Percentiles rank a stretch among this genome's conserved stretches.
Evolutionary conservation across 768 basidiomycete genomes (phyloP).

Genomic region (Macrolepiota dolichaula): DNA sequence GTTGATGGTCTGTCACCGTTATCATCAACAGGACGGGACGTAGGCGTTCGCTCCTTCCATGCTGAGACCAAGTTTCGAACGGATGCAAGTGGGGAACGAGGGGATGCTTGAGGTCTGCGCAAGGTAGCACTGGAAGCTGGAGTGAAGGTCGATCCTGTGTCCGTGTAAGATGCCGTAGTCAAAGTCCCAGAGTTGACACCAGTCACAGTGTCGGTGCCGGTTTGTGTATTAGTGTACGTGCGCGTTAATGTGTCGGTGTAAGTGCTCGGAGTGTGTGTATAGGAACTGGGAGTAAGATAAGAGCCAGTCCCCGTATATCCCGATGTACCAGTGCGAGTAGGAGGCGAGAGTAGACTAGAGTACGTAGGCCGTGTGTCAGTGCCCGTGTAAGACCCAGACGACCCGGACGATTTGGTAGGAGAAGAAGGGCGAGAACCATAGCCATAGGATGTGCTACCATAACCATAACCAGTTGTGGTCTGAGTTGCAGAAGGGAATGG

Average conservation of each 20-base stretch:
- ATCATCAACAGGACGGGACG: conserved; percentile 25
- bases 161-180: conserved; percentile 29
- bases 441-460: conserved; percentile 29
- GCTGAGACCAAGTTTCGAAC: conserved; percentile 76
- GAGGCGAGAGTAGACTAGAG: conserved; percentile 18
- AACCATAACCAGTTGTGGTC: conserved; percentile 27
- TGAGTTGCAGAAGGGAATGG: conserved; percentile 29
- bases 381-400: conserved; percentile 19
- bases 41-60: conserved; percentile 78
- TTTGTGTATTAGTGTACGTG: conserved; percentile 32
- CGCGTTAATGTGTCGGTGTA: conserved; percentile 28
- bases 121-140: conserved; percentile 44
- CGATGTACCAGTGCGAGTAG: conserved; percentile 13
- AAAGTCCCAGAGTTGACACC: conserved; percentile 28
- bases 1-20: conserved; percentile 36
- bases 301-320: conserved; percentile 18
- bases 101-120: conserved; percentile 61
- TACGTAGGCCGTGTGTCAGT: conserved; percentile 17
- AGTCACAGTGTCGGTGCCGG: conserved; percentile 37
- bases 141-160: conserved; percentile 40
- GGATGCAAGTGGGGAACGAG: conserved; percentile 68
- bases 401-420: conserved; percentile 40
- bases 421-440: conserved; percentile 43
- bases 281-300: conserved; percentile 6
- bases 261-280: conserved; percentile 20